phyloP scores from a whole-genome alignment of 2,329 filamentous ascomycete species.

The Ustilaginoidea virens region DNA sequence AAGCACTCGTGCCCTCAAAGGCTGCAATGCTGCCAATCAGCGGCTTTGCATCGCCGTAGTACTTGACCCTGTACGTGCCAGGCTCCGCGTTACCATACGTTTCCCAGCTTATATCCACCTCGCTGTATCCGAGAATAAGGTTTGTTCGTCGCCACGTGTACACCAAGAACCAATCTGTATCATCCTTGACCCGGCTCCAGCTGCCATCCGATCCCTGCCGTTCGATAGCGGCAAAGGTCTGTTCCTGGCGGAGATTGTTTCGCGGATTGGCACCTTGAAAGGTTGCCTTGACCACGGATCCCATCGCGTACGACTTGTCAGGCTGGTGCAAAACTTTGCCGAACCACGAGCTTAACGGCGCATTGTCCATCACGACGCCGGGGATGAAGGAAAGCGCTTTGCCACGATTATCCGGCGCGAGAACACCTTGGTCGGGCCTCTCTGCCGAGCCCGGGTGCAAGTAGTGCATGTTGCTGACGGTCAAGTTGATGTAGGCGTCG shows the following conservation, averaged over 20 bases:
- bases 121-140: slow-evolving; percentile 54
- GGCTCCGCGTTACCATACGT: slow-evolving; percentile 26
- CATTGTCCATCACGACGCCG: slow-evolving; percentile 58
- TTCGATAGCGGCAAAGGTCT: slow-evolving; percentile 67
- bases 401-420: slow-evolving; percentile 64
- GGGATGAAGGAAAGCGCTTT: slow-evolving; percentile 68
- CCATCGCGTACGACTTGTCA: slow-evolving; percentile 37
- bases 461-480: slow-evolving; percentile 42
- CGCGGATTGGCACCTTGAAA: slow-evolving; percentile 84
- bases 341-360: slow-evolving; percentile 51
- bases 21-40: slow-evolving; percentile 24
- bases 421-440: slow-evolving; percentile 35
- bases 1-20: slow-evolving; percentile 10
- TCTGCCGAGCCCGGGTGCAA: slow-evolving; percentile 19
- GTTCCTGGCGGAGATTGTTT: slow-evolving; percentile 68
- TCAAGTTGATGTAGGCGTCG: slow-evolving; percentile 76
- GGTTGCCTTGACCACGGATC: slow-evolving; percentile 45
- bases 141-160: slow-evolving; percentile 67
- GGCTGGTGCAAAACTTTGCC: slow-evolving; percentile 49
- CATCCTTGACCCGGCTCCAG: slow-evolving; percentile 57
- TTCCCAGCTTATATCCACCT: slow-evolving; percentile 71
- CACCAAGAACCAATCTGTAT: slow-evolving; percentile 71
- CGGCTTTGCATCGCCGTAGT: slow-evolving; percentile 69
- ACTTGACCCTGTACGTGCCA: slow-evolving; percentile 65
- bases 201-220: slow-evolving; percentile 24